Evolutionary conservation across 1,284 basidiomycete species (phyloP), one percentile per base, ranked within the genome.

Genomic region (Malassezia vespertilionis): DNA sequence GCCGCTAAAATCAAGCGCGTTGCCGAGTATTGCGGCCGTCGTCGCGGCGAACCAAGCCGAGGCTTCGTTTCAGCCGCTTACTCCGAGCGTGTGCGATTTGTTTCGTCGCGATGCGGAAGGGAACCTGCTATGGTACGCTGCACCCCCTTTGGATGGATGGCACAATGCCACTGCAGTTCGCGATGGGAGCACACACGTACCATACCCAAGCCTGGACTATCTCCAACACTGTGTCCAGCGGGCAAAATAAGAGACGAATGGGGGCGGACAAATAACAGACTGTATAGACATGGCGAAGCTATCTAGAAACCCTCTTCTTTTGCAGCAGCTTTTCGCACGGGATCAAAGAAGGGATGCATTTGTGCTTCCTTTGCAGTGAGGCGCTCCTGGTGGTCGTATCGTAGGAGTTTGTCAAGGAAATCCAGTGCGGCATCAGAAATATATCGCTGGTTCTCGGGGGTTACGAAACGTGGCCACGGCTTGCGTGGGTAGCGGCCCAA

Each of bases 361-460:
- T 65, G 63, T 2, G 66, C 66, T 55, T 74, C 71, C 57, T 77
- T 61, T 35, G 91, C 91, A 21, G 91, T 97, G 53, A 95, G 77
- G 44, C 91, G 81, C 71, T 95, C 89, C 75, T 93, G 88, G 71
- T 96, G 91, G 72, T 96, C 87, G 72, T 96, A 97, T 38, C 86
- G 81, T 63, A 97, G 78, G 36, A 97, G 77, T 74, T 90, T 90
- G 75, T 97, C 91, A 54, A 97, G 74, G 67, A 96, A 84, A 75
- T 96, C 89, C 44, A 74, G 64, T 15, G 61, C 58, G 36, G 67
- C 60, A 63, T 88, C 93, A n/a, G 87, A 88, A 59, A 96, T 88
- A 73, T 86, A 95, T 45, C 89, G 81, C 73, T 93, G 87, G 72
- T 95, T 96, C 70, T 97, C 91, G 36, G 60, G 57, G 1, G 65